phyloP scores from a whole-genome alignment of 352 stramenopile genomes.

The Globisporangium spinosum region DNA sequence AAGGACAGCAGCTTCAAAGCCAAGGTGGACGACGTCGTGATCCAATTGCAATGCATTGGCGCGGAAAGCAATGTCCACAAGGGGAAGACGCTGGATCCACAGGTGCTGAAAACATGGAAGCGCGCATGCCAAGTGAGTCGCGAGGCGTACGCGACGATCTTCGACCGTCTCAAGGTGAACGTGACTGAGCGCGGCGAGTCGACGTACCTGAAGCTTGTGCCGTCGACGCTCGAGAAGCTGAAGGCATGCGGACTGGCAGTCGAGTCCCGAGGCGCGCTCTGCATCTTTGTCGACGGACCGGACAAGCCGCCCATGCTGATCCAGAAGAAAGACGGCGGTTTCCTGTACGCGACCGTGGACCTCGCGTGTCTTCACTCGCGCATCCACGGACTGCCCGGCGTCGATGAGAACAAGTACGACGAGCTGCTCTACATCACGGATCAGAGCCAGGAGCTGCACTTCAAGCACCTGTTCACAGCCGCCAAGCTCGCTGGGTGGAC shows the following conservation, averaged over 20 bases:
- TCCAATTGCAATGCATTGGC: slow-evolving; percentile 66
- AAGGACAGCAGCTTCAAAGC: slow-evolving; percentile 52
- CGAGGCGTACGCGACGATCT: slow-evolving; percentile 60
- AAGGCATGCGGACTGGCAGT: slow-evolving; percentile 43
- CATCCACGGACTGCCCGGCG: slow-evolving; percentile 62
- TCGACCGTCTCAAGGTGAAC: slow-evolving; percentile 56
- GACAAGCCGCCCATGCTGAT: slow-evolving; percentile 82
- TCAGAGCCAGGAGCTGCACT: slow-evolving; percentile 75
- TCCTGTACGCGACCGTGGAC: slow-evolving; percentile 78
- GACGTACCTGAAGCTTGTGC: slow-evolving; percentile 65
- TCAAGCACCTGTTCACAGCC: slow-evolving; percentile 71
- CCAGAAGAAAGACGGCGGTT: slow-evolving; percentile 75
- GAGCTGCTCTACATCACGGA: slow-evolving; percentile 83
- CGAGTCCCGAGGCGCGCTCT: slow-evolving; percentile 58
- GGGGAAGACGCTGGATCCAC: slow-evolving; percentile 29
- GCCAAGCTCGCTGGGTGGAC: slow-evolving; percentile 53
- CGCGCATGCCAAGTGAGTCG: slow-evolving; percentile 70
- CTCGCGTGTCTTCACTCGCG: slow-evolving; percentile 67
- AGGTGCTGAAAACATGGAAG: slow-evolving; percentile 49
- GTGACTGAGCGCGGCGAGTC: slow-evolving; percentile 74
- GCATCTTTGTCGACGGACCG: slow-evolving; percentile 64
- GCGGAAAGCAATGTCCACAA: slow-evolving; percentile 8
- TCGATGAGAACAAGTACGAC: slow-evolving; percentile 68
- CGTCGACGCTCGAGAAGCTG: slow-evolving; percentile 41
- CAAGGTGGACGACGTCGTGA: slow-evolving; percentile 60